Evolutionary conservation across 2,329 filamentous ascomycete species (phyloP).

Genomic region (Ascochyta clinopodiicola): DNA sequence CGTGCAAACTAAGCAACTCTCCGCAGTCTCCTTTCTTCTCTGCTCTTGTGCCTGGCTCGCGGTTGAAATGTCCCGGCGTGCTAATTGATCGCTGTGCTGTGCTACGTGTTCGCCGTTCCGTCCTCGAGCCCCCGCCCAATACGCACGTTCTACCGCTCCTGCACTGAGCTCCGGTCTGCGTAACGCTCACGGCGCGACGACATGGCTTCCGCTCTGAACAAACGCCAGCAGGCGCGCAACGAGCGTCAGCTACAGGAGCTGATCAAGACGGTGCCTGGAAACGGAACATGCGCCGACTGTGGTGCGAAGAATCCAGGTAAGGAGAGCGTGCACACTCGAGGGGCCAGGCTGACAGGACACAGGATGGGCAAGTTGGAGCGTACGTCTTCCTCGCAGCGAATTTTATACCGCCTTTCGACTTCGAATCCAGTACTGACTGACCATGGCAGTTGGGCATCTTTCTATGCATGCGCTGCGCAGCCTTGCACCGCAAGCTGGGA

Average conservation of each 20-base stretch:
- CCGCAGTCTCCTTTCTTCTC: conserved; percentile 12
- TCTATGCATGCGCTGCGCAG: conserved; percentile 95
- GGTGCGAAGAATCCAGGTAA: conserved; percentile 87
- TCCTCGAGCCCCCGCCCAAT: conserved; percentile 10
- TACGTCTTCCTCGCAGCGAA: conserved; percentile 55
- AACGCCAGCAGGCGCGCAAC: conserved; percentile 97
- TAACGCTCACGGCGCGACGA: conserved; percentile 12
- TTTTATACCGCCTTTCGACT: conserved; percentile 8
- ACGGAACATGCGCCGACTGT: conserved; percentile 94
- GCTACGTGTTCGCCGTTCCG: conserved; percentile 13
- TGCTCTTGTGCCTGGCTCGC: not conserved
- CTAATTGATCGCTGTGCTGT: conserved; percentile 8
- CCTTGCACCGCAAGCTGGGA: conserved; percentile 93
- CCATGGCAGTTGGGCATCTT: conserved; percentile 82
- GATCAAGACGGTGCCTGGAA: conserved; percentile 82
- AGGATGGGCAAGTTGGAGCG: conserved; percentile 98
- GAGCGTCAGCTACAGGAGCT: conserved; percentile 91
- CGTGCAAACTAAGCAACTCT: conserved; percentile 15
- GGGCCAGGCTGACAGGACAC: conserved; percentile 41
- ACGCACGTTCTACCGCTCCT: conserved; percentile 16
- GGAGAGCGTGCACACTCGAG: conserved; percentile 39
- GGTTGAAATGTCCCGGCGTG: conserved; percentile 11
- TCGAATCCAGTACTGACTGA: conserved; percentile 30
- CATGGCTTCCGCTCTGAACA: conserved; percentile 82
- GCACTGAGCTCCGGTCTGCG: conserved; percentile 9